Conservation (phyloP, 2,329 filamentous ascomycete genomes). For the Paramyrothecium sp. region DNA sequence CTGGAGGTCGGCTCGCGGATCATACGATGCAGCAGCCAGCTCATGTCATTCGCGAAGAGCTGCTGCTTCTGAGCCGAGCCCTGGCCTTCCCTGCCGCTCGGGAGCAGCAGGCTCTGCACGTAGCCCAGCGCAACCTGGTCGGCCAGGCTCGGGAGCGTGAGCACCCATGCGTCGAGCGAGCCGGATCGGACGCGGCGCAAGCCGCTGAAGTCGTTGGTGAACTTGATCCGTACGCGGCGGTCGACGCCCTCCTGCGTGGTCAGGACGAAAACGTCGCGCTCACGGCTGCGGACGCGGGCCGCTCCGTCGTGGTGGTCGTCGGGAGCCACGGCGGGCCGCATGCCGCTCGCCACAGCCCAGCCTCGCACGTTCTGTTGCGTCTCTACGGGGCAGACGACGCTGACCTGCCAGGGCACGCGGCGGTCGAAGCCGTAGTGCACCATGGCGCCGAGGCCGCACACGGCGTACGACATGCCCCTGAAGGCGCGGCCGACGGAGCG, state of each 20-base stretch:
- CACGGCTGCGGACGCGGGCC: not conserved
- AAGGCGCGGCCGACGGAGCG: conserved; percentile 36
- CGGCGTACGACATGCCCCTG: conserved; percentile 42
- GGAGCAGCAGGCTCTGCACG: conserved; percentile 17
- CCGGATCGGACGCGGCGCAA: conserved; percentile 19
- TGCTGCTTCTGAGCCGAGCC: conserved; percentile 9
- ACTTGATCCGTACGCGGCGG: conserved; percentile 34
- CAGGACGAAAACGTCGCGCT: conserved; percentile 29
- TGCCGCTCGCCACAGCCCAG: conserved; percentile 38
- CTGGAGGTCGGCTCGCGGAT: conserved; percentile 7
- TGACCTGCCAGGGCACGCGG: conserved; percentile 29
- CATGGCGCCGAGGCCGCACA: conserved; percentile 45
- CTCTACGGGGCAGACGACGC: conserved; percentile 37
- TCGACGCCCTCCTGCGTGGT: conserved; percentile 24
- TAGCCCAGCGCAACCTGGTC: conserved; percentile 33
- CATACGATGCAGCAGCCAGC: conserved; percentile 33
- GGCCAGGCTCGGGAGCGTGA: conserved; percentile 32
- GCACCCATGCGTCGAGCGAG: conserved; percentile 18
- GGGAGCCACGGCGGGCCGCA: conserved; percentile 15
- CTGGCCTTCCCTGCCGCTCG: not conserved
- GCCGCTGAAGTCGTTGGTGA: conserved; percentile 28
- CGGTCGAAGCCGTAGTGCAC: conserved; percentile 38
- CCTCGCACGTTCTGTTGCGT: conserved; percentile 31
- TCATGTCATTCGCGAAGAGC: conserved; percentile 25
- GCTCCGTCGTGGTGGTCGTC: conserved; percentile 15